Evolutionary conservation across 768 basidiomycete species (phyloP).

Genomic region (Lactarius pseudohatsudake): DNA sequence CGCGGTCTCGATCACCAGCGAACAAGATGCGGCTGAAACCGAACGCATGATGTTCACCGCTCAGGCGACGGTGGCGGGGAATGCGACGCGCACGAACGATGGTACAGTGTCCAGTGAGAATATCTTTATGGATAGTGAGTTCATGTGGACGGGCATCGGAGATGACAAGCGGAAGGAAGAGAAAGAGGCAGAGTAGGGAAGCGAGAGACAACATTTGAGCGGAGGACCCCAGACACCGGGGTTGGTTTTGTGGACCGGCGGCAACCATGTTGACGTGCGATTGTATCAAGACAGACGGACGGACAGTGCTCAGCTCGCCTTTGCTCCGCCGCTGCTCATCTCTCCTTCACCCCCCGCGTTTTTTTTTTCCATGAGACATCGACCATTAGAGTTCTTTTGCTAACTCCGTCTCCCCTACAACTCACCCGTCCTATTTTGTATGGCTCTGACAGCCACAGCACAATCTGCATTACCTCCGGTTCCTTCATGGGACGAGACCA

Average conservation of each 20-base stretch:
- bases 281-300: not conserved
- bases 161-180: not conserved
- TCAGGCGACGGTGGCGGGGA: conserved; percentile 21
- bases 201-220: not conserved
- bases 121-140: conserved; percentile 29
- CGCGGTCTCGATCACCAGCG: conserved; percentile 3
- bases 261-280: not conserved
- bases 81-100: conserved; percentile 19
- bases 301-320: not conserved
- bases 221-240: not conserved
- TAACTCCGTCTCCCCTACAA: conserved; percentile 9
- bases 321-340: conserved; percentile 1
- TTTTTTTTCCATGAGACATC: conserved; percentile 24
- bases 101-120: conserved; percentile 23
- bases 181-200: not conserved
- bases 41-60: conserved; percentile 18
- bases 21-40: conserved; percentile 10
- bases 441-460: conserved; percentile 46
- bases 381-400: not conserved
- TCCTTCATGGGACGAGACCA: conserved; percentile 77
- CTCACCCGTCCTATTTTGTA: conserved; percentile 28
- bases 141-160: conserved; percentile 21
- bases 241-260: not conserved
- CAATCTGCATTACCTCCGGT: conserved; percentile 40
- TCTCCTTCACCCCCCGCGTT: not conserved